Conservation (phyloP, 2,329 filamentous ascomycete genomes). For the Atkinsonella hypoxylon region DNA sequence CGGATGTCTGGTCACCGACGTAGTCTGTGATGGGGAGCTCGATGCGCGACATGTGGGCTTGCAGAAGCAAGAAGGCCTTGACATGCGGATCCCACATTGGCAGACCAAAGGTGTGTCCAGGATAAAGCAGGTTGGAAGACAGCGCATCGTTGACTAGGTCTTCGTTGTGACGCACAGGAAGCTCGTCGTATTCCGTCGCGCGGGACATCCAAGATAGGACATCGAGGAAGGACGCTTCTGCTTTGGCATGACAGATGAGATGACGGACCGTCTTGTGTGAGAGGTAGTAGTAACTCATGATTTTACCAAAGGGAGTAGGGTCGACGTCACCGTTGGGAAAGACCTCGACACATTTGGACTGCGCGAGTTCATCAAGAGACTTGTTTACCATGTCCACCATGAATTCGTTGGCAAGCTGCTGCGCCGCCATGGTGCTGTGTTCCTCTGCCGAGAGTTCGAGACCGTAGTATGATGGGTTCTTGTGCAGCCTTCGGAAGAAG, state of each 20-base stretch:
- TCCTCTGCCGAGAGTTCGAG: slow-evolving; percentile 88
- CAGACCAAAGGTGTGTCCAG: slow-evolving; percentile 49
- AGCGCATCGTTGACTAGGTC: slow-evolving; percentile 92
- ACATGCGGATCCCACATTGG: slow-evolving; percentile 99
- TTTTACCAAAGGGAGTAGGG: slow-evolving; percentile 84
- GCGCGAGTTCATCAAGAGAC: slow-evolving; percentile 68
- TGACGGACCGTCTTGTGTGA: slow-evolving; percentile 90
- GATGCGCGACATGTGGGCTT: slow-evolving; percentile 89
- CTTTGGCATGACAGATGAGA: slow-evolving; percentile 64
- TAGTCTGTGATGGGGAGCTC: slow-evolving; percentile 93
- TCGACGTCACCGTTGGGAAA: slow-evolving; percentile 84
- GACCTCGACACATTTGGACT: slow-evolving; percentile 73
- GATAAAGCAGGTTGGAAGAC: slow-evolving; percentile 63
- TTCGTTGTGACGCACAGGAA: slow-evolving; percentile 95
- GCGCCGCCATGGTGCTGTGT: slow-evolving; percentile 76
- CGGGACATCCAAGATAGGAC: slow-evolving; percentile 85
- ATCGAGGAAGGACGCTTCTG: slow-evolving; percentile 65
- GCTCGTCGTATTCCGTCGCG: slow-evolving; percentile 92
- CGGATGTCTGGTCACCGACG: slow-evolving; percentile 80
- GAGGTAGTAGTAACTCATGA: slow-evolving; percentile 99
- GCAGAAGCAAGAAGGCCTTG: slow-evolving; percentile 85
- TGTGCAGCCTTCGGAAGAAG: slow-evolving; percentile 94
- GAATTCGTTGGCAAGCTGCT: slow-evolving; percentile 81
- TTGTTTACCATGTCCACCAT: slow-evolving; percentile 89
- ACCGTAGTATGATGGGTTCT: slow-evolving; percentile 97